Conservation (phyloP, 176 grass and related monocot genomes). For the Avena insularis region DNA sequence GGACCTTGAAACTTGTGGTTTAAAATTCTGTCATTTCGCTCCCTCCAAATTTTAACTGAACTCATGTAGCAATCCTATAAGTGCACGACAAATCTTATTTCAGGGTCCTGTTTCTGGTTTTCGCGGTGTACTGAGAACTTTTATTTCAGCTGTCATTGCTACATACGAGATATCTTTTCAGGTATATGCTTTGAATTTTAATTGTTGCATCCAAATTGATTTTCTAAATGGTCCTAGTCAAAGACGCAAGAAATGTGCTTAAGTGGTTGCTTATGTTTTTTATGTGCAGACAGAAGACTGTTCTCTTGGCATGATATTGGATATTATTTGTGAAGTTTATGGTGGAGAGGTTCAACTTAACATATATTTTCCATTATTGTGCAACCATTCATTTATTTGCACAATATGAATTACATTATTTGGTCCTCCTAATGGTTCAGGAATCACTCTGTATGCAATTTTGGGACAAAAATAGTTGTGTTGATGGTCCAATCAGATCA, state of each 20-base stretch:
- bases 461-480: conserved; percentile 92
- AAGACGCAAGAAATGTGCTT: conserved; percentile 28
- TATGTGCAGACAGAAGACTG: conserved; percentile 61
- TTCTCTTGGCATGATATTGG: conserved; percentile 68
- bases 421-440: conserved; percentile 50
- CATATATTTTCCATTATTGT: conserved; percentile 11
- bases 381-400: conserved; percentile 23
- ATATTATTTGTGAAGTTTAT: conserved; percentile 76
- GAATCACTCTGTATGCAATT: conserved; percentile 95
- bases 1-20: background rate
- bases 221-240: conserved; percentile 8
- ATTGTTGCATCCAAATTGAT: conserved; percentile 4
- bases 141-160: conserved; percentile 91
- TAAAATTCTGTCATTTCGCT: background rate
- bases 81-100: conserved; percentile 38
- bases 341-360: conserved; percentile 67
- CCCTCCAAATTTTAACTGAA: conserved; percentile 16
- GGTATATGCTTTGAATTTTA: conserved; percentile 49
- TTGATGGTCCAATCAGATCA: conserved; percentile 92
- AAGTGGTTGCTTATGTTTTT: conserved; percentile 39
- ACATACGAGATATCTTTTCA: conserved; percentile 85
- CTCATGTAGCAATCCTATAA: conserved; percentile 11
- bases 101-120: conserved; percentile 97
- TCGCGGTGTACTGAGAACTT: conserved; percentile 73
- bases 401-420: background rate